Evolutionary conservation across 1,284 basidiomycete genomes (phyloP).

Genomic region (Porodaedalea pini): DNA sequence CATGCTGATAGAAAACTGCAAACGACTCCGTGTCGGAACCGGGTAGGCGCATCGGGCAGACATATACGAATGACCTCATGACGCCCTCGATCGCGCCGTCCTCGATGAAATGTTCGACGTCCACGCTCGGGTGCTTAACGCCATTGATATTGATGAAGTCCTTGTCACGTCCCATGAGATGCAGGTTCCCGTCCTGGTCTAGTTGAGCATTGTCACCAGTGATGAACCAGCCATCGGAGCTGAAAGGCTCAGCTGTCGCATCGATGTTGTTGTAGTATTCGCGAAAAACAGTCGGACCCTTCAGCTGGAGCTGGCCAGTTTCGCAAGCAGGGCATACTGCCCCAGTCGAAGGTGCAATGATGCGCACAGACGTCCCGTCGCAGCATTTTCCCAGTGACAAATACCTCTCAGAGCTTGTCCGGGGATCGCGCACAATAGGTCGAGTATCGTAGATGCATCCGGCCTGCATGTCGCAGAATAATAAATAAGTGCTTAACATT

Average conservation of each 20-base stretch:
- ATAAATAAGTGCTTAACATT: not conserved
- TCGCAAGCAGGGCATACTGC: slow-evolving; percentile 27
- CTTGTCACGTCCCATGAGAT: slow-evolving; percentile 42
- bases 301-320: slow-evolving; percentile 38
- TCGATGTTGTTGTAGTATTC: slow-evolving; percentile 40
- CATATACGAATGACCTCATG: slow-evolving; percentile 35
- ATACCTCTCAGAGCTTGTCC: slow-evolving; percentile 28
- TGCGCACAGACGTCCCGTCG: slow-evolving; percentile 22
- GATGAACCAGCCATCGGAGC: slow-evolving; percentile 40
- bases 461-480: slow-evolving; percentile 10
- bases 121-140: slow-evolving; percentile 40
- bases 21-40: slow-evolving; percentile 34
- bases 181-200: slow-evolving; percentile 35
- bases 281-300: slow-evolving; percentile 37
- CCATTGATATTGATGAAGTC: slow-evolving; percentile 46
- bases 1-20: slow-evolving; percentile 33
- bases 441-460: slow-evolving; percentile 33
- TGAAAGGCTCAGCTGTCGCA: slow-evolving; percentile 38
- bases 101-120: slow-evolving; percentile 41
- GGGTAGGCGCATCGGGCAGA: slow-evolving; percentile 31
- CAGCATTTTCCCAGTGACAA: slow-evolving; percentile 26
- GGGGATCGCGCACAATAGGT: slow-evolving; percentile 22
- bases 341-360: slow-evolving; percentile 32
- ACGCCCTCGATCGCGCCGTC: slow-evolving; percentile 35
- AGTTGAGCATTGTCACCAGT: slow-evolving; percentile 40